Percentiles rank a stretch among this genome's conserved stretches.
These are phyloP conservation scores for Cladobotryum protrusum DNA, from an alignment of 2,329 filamentous ascomycete species.

Conservation along the genomic window DNA sequence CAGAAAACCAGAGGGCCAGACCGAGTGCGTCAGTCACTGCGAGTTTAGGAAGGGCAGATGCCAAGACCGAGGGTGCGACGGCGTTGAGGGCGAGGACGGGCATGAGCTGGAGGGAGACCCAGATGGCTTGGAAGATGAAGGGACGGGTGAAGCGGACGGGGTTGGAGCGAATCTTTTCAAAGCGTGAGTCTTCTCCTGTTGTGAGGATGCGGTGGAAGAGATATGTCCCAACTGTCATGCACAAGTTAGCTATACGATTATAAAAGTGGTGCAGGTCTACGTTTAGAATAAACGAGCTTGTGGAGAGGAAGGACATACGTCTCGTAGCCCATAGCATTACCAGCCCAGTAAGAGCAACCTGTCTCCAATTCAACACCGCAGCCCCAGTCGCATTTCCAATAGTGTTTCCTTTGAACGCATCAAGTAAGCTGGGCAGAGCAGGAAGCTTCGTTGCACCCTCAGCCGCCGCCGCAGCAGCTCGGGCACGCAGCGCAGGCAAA, in stretches of 20 bases:
- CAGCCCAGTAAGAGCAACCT: constrained; percentile 34
- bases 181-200: constrained; percentile 51
- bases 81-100: constrained; percentile 60
- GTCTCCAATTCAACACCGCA: constrained; percentile 52
- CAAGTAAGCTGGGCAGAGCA: constrained; percentile 39
- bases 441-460: constrained; percentile 27
- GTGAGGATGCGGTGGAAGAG: constrained; percentile 56
- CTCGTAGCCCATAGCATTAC: constrained; percentile 53
- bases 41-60: constrained; percentile 39
- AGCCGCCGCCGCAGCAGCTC: constrained; percentile 29
- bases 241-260: neutral
- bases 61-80: constrained; percentile 48
- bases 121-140: constrained; percentile 54
- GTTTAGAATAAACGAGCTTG: too few relatives aligned
- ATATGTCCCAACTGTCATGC: constrained; percentile 48
- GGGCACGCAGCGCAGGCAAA: constrained; percentile 52
- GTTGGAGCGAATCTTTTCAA: constrained; percentile 34
- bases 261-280: neutral
- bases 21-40: constrained; percentile 51
- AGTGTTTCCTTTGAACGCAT: constrained; percentile 31
- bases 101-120: constrained; percentile 61
- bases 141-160: constrained; percentile 30
- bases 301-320: constrained; percentile 33
- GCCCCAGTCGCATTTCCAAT: constrained; percentile 29
- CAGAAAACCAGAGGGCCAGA: constrained; percentile 21